Conservation (phyloP, 2,329 filamentous ascomycete species). For the Penicillium sp. region DNA sequence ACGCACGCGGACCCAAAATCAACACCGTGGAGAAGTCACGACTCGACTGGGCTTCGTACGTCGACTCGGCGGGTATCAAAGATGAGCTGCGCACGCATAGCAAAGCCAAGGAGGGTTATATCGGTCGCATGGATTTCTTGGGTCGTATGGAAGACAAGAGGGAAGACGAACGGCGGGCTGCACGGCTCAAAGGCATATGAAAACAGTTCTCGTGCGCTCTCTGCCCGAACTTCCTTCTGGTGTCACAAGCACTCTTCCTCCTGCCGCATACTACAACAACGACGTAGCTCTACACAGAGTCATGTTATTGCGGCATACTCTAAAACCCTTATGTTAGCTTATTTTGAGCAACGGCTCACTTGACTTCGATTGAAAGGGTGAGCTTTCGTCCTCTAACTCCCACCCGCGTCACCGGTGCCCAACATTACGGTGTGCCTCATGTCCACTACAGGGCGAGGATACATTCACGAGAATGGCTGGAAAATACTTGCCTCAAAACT, state of each 20-base stretch:
- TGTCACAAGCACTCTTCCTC: background rate
- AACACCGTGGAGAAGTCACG: slow-evolving; percentile 67
- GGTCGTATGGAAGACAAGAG: slow-evolving; percentile 56
- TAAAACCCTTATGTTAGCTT: background rate
- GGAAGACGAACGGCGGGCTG: slow-evolving; percentile 57
- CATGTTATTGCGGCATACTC: background rate
- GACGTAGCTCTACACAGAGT: background rate
- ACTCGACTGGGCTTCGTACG: slow-evolving; percentile 65
- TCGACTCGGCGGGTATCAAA: slow-evolving; percentile 60
- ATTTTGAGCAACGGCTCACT: background rate
- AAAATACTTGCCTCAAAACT: background rate
- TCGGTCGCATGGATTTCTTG: slow-evolving; percentile 64
- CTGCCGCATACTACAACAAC: background rate
- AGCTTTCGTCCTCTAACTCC: background rate
- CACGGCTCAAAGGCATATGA: slow-evolving; percentile 48
- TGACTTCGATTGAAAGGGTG: background rate
- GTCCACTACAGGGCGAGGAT: background rate
- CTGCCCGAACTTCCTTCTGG: background rate
- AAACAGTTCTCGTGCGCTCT: background rate
- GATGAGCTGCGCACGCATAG: slow-evolving; percentile 62
- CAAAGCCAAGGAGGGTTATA: slow-evolving; percentile 62
- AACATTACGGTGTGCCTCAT: background rate
- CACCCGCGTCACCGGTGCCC: background rate
- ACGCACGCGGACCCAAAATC: slow-evolving; percentile 56
- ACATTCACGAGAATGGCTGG: background rate